Percentiles rank a stretch among this genome's conserved stretches.
phyloP scores from a whole-genome alignment of 768 basidiomycete species.

The Boletellus sp. region DNA sequence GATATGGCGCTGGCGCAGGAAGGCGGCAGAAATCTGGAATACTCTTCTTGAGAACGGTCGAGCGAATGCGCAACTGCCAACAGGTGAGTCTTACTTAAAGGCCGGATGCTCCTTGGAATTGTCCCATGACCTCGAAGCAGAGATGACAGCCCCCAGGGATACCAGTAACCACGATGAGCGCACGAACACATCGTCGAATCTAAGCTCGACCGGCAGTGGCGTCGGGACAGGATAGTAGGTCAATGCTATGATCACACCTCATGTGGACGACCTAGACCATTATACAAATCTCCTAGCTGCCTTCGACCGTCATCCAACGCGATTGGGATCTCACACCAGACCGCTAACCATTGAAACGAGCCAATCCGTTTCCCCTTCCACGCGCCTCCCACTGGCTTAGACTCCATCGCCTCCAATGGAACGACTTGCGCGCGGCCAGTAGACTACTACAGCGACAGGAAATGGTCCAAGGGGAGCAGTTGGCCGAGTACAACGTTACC shows the following conservation, averaged over 20 bases:
- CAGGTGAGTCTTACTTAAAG: no score
- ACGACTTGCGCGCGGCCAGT: conserved; percentile 22
- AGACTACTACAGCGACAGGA: conserved; percentile 25
- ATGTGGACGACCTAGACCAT: neutral
- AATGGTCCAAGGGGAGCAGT: conserved; percentile 9
- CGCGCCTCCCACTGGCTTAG: neutral
- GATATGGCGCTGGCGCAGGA: no score
- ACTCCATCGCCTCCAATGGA: conserved; percentile 12
- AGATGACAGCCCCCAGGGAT: no score
- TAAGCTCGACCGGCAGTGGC: neutral
- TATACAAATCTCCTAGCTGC: conserved; percentile 1
- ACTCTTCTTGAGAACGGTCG: no score
- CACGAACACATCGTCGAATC: neutral
- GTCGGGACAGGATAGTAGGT: neutral
- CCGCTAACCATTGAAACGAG: neutral
- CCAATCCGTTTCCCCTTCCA: neutral
- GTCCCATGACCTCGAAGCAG: no score
- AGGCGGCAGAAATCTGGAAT: no score
- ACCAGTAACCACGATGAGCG: no score
- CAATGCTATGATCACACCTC: neutral
- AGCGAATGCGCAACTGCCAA: no score
- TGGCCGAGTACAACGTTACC: conserved; percentile 1
- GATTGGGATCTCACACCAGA: neutral
- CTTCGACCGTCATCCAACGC: neutral
- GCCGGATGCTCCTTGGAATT: no score